Percentiles rank a stretch among this genome's conserved stretches.
Evolutionary conservation across 345 rosid species (phyloP).

Genomic region (Viola odorata): DNA sequence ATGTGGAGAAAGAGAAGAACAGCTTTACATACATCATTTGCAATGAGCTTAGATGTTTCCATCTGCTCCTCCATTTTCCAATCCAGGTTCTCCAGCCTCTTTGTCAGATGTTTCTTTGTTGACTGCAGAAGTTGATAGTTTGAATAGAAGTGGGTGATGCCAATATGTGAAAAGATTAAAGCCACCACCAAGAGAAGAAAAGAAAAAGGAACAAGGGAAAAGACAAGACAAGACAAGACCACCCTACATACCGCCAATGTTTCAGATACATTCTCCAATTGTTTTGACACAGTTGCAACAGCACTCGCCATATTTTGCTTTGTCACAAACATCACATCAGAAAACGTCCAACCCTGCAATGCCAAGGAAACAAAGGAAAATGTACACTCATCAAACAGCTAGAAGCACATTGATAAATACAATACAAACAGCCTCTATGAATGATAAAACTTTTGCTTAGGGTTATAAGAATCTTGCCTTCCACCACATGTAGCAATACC

Average conservation of each 20-base stretch:
- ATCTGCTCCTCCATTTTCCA: slow-evolving; percentile 82
- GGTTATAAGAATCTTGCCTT: slow-evolving; percentile 43
- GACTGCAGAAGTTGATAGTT: slow-evolving; percentile 39
- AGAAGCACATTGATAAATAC: slow-evolving; percentile 5
- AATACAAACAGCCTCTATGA: slow-evolving; percentile 4
- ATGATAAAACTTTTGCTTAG: slow-evolving; percentile 6
- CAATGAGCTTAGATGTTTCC: slow-evolving; percentile 59
- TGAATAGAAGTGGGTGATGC: slow-evolving; percentile 3
- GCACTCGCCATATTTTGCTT: slow-evolving; percentile 86
- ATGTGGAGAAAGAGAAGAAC: slow-evolving; percentile 5
- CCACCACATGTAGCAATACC: slow-evolving; percentile 97
- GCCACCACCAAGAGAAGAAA: not conserved
- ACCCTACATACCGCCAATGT: slow-evolving; percentile 58
- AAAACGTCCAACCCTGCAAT: slow-evolving; percentile 78
- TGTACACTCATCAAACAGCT: not conserved
- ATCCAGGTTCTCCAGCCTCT: slow-evolving; percentile 65
- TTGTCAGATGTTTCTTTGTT: slow-evolving; percentile 81
- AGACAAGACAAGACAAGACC: slow-evolving; percentile 7
- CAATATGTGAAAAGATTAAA: slow-evolving; percentile 8
- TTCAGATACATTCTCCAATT: slow-evolving; percentile 69
- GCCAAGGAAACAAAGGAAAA: slow-evolving; percentile 7
- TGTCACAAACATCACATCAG: slow-evolving; percentile 87
- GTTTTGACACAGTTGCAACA: slow-evolving; percentile 67
- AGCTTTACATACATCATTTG: slow-evolving; percentile 42
- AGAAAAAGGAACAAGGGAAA: not conserved